Percentiles rank a stretch among this genome's conserved stretches.
Evolutionary conservation across 2,329 filamentous ascomycete species (phyloP).

Genomic region (Cadophora malorum): DNA sequence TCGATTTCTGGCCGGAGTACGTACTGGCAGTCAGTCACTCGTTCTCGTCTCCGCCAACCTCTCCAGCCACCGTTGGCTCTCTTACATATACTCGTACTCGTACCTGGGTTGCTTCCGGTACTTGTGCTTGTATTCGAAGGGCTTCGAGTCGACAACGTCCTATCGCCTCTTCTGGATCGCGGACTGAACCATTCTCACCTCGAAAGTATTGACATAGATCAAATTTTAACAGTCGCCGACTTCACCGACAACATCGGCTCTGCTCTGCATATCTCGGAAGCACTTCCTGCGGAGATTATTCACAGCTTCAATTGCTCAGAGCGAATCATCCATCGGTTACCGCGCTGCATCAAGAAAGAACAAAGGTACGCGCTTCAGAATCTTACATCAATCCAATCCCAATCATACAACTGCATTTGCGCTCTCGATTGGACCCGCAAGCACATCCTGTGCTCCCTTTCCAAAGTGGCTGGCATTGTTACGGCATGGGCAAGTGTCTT

Average conservation of each 20-base stretch:
- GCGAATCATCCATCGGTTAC: not conserved
- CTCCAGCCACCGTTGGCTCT: not conserved
- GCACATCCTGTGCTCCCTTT: not conserved
- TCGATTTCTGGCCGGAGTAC: not conserved
- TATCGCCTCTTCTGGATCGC: not conserved
- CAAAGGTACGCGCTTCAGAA: conserved; percentile 9
- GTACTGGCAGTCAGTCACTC: not conserved
- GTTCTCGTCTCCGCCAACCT: not conserved
- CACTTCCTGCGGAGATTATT: not conserved
- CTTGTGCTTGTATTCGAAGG: conserved; percentile 12
- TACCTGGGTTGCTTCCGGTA: conserved; percentile 9
- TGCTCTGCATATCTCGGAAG: conserved; percentile 2
- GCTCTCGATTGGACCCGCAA: not conserved
- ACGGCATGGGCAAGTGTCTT: conserved; percentile 11
- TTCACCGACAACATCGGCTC: conserved; percentile 7
- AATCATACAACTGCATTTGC: not conserved
- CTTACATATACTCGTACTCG: not conserved
- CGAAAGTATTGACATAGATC: not conserved
- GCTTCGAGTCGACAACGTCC: not conserved
- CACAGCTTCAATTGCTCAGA: not conserved
- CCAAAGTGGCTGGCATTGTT: not conserved
- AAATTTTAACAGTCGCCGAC: not conserved
- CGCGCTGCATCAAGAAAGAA: not conserved
- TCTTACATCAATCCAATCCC: not conserved
- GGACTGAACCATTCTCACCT: not conserved